Evolutionary conservation across 768 basidiomycete species (phyloP), one percentile per base, ranked within the genome.

Genomic region (Scleroderma citrinum): DNA sequence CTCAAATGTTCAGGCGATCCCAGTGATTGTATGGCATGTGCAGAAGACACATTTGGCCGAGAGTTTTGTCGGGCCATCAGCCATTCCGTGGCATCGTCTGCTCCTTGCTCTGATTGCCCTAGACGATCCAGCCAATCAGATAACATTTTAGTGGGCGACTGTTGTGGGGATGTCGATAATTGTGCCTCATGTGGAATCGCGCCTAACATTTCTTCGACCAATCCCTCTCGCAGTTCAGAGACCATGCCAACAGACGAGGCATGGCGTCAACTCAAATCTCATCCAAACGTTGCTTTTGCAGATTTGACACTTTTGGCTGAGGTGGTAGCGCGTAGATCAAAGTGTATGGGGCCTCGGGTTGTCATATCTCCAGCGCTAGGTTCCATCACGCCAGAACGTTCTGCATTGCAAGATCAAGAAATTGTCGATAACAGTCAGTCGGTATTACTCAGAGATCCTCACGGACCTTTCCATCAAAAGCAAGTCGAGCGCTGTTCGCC

Each of bases 281-380:
- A 95, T 66, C 92, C 92, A 2, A 93, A 92, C 56, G 83, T 88
- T 46, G 79, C 83, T 26, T 92, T 92, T 62, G 80, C 88, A 13
- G 89, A 94, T 67, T 72, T 95, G 46, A 69, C 81, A 2, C 74
- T 95, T 46, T 77, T 95, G 38, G 92, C 92, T 3, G 90, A 91
- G 45, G 92, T 95, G 36, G 91, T 94, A 36, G 83, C 88, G 7
- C 86, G 89, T 47, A 76, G 85, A 45, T 83, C 89, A 37, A 83
- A 78, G 62, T 92, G 89, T 61, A 77, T 74, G 2, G 87, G 87
- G 16, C 84, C 89, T 14, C 75, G 74, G 34, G 74, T 88, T 34
- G 72, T 80, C 38, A 71, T 85, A 47, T 78, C 80, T 10, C 78
- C 77, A 10, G 74, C 76, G 14, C 73, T 70, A 3, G 77, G 74